Base-by-base conservation (phyloP, 2,329 filamentous ascomycete species). In the Colletotrichum cereale region DNA sequence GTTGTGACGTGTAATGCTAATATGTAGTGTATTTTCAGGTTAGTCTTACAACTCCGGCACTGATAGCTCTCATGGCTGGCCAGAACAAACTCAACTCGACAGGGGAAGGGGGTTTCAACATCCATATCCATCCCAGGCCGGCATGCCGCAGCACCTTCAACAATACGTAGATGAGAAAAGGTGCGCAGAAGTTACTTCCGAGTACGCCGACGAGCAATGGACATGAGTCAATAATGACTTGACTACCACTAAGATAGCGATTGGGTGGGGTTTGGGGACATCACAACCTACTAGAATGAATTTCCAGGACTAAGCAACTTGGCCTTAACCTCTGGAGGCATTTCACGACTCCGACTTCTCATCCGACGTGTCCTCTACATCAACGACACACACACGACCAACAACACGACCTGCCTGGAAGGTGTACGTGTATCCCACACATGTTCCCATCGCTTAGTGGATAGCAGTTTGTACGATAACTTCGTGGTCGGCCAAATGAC, bases 401-500 rank as follows among this genome's bases (percentile, higher is more conserved):
- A 82, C 50, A 79, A 84, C 29, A 79, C 79, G 3, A 72, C 82
- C 1, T 87, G 84, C 78, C 89, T 85, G 80, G 76, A 84, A 21
- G 84, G 85, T 0, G 80, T 89, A 7, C 78, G 79, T 12, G 80
- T 81, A 16, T 89, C 86, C 77, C 86, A 88, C 75, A 79, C 79
- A 57, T 81, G 82, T 68, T 75, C 81, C 50, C 81, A 80, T 64
- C 74, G 79, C 70, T 80, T 83, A 48, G 83, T 86, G 57, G 80
- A 81, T 31, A 77, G 80, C 29, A 79, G 84, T 1, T 79, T 86
- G 14, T 82, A 82, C 53, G 77, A 84, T 26, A 85, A 84, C 71
- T 86, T 84, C 73, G 84, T 83, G 56, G 76, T 85, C 1, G 78
- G 79, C 31, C 77, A 78, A 11, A 79, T 81, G 8, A 83, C 78